These are phyloP conservation scores for Trifolium pratense DNA, from an alignment of 306 rosid genomes.

Conservation along the genomic window DNA sequence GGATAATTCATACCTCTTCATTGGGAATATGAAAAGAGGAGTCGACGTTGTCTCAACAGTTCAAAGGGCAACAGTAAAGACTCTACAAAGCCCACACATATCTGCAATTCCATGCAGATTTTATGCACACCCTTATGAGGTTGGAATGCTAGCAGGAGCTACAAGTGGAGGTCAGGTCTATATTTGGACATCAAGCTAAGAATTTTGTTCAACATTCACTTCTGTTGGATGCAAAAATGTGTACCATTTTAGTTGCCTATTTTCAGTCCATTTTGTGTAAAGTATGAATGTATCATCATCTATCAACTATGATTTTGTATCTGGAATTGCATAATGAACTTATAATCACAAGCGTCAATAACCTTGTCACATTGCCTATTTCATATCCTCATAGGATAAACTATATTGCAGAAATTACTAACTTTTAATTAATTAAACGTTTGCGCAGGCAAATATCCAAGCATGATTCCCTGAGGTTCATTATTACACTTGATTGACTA, in stretches of 20 bases:
- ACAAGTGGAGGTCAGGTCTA: constrained; percentile 62
- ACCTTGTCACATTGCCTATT: background rate
- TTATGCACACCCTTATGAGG: constrained; percentile 56
- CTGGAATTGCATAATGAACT: background rate
- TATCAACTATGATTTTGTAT: background rate
- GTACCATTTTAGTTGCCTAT: constrained; percentile 7
- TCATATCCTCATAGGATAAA: background rate
- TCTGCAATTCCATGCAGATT: constrained; percentile 91
- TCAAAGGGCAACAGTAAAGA: constrained; percentile 47
- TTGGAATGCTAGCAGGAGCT: constrained; percentile 59
- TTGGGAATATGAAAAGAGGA: constrained; percentile 86
- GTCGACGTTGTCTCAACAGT: constrained; percentile 70
- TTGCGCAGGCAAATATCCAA: background rate
- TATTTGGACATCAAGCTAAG: constrained; percentile 50
- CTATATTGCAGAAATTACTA: background rate
- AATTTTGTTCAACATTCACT: background rate
- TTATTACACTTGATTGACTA: background rate
- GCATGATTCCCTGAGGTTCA: background rate
- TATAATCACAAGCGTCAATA: background rate
- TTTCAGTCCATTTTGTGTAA: background rate
- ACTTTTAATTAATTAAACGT: background rate
- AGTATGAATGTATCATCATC: no score
- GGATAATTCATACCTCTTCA: constrained; percentile 71
- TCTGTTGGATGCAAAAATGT: background rate
- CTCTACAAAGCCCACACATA: constrained; percentile 65